Evolutionary conservation across 2,329 filamentous ascomycete species (phyloP), one percentile per base, ranked within the genome.

Genomic region (Colletotrichum siamense): DNA sequence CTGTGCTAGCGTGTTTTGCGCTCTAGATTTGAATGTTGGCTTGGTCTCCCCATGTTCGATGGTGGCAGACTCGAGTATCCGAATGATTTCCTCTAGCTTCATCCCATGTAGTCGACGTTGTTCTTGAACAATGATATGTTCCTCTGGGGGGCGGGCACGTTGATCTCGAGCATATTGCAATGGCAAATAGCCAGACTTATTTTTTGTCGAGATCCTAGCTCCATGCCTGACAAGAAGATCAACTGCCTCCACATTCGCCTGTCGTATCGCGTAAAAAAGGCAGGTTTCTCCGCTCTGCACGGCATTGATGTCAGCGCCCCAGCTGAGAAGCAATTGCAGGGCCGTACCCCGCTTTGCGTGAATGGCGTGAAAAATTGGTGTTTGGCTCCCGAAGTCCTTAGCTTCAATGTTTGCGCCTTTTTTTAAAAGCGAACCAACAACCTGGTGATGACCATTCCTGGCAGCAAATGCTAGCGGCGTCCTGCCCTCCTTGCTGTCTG

Each of bases 341-440:
- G 5, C n/a, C 16, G n/a, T 16, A 44, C 5, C 2, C 0, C 8
- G 2, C 39, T 16, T n/a, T 44, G 16, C 8, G 1, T n/a, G 5
- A n/a, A 44, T 44, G 16, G 39, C 39, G 39, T 44, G 16, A 2
- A 18, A 44, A 10, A 44, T n/a, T 3, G 8, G 8, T 44, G 36
- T 9, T 3, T 9, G 8, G 6, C 8, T 10, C 10, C 6, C 39
- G 16, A 44, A 44, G 39, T 44, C 16, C 2, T n/a, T n/a, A 16
- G 39, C 39, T 44, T 44, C 39, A 6, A 44, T 3, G 8, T 44
- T n/a, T 44, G 39, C 39, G 8, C 39, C 39, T 44, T 44, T 44
- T 16, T 44, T 16, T 8, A 44, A 5, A 10, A 44, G 39, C 39
- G n/a, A 44, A 10, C 2, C 2, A 18, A 18, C 16, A 9, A 10